These are phyloP conservation scores for Pseudonectria buxi DNA, from an alignment of 2,329 filamentous ascomycete species.

Conservation along the genomic window DNA sequence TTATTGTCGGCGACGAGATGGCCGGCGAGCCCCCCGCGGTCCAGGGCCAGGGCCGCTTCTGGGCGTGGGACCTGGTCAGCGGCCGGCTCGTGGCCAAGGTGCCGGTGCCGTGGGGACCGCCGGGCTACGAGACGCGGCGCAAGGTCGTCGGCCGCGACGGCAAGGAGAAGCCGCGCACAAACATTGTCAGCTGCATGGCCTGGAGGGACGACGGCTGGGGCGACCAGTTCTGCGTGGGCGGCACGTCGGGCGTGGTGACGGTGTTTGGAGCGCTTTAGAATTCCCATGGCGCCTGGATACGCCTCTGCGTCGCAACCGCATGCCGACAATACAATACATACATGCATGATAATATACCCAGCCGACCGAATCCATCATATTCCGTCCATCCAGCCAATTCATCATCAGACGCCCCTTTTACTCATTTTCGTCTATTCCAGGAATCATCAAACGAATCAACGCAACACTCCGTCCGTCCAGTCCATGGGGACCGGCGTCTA, in stretches of 20 bases:
- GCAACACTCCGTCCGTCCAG: too few species aligned
- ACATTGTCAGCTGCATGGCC: conserved; percentile 55
- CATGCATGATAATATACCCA: not conserved
- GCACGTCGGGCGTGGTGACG: conserved; percentile 59
- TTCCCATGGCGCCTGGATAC: not conserved
- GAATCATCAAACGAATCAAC: too few species aligned
- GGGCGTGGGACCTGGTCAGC: conserved; percentile 78
- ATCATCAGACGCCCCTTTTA: too few species aligned
- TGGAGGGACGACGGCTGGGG: conserved; percentile 58
- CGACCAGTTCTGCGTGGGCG: conserved; percentile 58
- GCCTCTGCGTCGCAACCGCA: not conserved
- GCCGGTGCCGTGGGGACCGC: conserved; percentile 48
- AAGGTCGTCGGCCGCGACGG: conserved; percentile 53
- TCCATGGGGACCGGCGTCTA: too few species aligned
- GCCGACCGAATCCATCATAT: not conserved
- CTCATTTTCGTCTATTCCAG: too few species aligned
- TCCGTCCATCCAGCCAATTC: too few species aligned
- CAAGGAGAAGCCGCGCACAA: conserved; percentile 51
- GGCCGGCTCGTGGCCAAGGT: conserved; percentile 62
- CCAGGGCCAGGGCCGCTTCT: conserved; percentile 52
- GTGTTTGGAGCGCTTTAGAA: conserved; percentile 45
- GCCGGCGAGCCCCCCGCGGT: conserved; percentile 15
- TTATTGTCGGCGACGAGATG: conserved; percentile 74
- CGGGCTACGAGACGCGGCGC: conserved; percentile 41
- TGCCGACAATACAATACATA: not conserved